Conservation (phyloP, 2,329 filamentous ascomycete species). For the Aspergillus sp. region DNA sequence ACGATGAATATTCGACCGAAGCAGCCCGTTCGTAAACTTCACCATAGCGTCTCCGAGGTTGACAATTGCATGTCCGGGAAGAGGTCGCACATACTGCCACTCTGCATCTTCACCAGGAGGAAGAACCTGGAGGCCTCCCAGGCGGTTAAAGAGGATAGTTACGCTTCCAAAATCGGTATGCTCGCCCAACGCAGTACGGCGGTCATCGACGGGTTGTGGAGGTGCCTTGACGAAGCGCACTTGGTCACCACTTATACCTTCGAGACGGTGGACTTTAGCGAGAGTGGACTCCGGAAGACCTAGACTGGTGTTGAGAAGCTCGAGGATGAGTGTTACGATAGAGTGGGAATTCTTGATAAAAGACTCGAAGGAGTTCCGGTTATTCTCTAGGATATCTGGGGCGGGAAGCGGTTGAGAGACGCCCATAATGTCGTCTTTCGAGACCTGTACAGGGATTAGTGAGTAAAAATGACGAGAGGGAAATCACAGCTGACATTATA, state of each 20-base stretch:
- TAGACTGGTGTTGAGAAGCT: conserved; percentile 47
- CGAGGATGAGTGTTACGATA: conserved; percentile 47
- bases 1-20: conserved; percentile 48
- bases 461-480: neutral
- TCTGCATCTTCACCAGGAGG: conserved; percentile 41
- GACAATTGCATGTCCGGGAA: conserved; percentile 48
- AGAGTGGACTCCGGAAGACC: conserved; percentile 44
- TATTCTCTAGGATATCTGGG: conserved; percentile 41
- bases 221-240: conserved; percentile 55
- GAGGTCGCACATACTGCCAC: conserved; percentile 56
- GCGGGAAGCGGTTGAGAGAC: conserved; percentile 41
- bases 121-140: conserved; percentile 57
- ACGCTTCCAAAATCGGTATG: conserved; percentile 60
- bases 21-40: conserved; percentile 44
- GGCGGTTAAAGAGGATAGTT: conserved; percentile 57
- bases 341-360: conserved; percentile 49
- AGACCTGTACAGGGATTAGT: conserved; percentile 34
- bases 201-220: conserved; percentile 46
- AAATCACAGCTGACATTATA: conserved; percentile 47
- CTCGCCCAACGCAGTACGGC: conserved; percentile 48
- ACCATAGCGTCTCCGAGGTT: conserved; percentile 48
- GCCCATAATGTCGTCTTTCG: conserved; percentile 54
- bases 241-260: conserved; percentile 50
- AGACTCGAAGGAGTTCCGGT: conserved; percentile 38
- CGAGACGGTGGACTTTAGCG: conserved; percentile 47